Evolutionary conservation across 352 stramenopile genomes (phyloP).

Genomic region (Phytophthora tubulina): DNA sequence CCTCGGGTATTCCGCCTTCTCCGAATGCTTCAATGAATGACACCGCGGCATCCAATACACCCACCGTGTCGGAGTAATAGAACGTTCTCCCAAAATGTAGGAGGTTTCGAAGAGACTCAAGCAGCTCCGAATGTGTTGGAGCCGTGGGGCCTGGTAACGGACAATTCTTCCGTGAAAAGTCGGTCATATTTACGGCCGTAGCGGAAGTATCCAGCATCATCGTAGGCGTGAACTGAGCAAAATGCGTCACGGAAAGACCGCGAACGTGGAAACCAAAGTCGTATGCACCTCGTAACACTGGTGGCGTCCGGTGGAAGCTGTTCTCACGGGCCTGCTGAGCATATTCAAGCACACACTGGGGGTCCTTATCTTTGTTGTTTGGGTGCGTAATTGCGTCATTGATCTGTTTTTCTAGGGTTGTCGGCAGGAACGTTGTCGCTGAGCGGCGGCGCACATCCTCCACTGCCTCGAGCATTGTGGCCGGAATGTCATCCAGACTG

Average conservation of each 20-base stretch:
- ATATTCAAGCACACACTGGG: constrained; percentile 26
- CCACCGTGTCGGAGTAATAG: constrained; percentile 10
- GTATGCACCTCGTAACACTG: constrained; percentile 5
- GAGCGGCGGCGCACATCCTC: background rate
- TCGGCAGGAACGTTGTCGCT: constrained; percentile 10
- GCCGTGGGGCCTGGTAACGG: background rate
- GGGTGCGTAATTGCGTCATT: constrained; percentile 8
- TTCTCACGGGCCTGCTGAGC: constrained; percentile 10
- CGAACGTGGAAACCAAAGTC: constrained; percentile 17
- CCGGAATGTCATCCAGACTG: no score
- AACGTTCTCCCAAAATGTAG: constrained; percentile 11
- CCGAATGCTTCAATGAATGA: constrained; percentile 11
- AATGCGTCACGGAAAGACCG: constrained; percentile 15
- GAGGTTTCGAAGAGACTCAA: background rate
- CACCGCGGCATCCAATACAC: background rate
- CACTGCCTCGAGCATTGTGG: background rate
- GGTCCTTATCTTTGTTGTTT: constrained; percentile 14
- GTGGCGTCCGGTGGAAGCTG: background rate
- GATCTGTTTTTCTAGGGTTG: background rate
- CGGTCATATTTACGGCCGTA: constrained; percentile 6
- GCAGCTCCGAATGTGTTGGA: background rate
- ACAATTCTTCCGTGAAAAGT: constrained; percentile 19
- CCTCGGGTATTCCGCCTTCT: background rate
- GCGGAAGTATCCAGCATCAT: background rate
- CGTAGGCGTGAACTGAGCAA: background rate